Evolutionary conservation across 2,329 filamentous ascomycete genomes (phyloP).

Genomic region (Diaporthe citri): DNA sequence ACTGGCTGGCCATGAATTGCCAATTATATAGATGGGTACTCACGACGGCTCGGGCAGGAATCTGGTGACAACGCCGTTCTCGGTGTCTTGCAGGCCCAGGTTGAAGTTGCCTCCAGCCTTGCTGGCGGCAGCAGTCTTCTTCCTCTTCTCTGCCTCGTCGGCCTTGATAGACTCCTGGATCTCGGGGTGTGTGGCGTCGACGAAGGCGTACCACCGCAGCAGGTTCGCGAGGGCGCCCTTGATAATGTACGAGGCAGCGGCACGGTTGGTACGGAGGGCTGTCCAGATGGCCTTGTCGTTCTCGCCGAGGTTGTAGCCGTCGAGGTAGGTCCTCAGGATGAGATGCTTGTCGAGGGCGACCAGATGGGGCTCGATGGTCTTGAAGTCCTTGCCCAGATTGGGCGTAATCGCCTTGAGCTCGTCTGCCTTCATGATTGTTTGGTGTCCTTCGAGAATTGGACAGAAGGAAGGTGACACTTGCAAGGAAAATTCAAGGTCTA

Average conservation of each 20-base stretch:
- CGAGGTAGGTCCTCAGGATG: constrained; percentile 86
- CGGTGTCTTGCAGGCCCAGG: constrained; percentile 85
- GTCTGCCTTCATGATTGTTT: constrained; percentile 66
- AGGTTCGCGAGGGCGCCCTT: constrained; percentile 83
- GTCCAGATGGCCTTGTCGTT: constrained; percentile 87
- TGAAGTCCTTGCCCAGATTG: constrained; percentile 78
- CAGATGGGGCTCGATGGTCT: constrained; percentile 81
- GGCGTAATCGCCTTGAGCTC: constrained; percentile 66
- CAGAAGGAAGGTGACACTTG: not conserved
- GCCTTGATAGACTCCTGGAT: constrained; percentile 78
- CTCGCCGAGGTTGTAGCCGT: constrained; percentile 82
- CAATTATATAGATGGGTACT: constrained; percentile 49
- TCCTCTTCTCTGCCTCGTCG: constrained; percentile 75
- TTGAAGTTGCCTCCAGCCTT: constrained; percentile 91
- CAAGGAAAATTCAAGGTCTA: no score
- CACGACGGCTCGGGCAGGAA: constrained; percentile 95
- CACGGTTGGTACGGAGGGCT: constrained; percentile 84
- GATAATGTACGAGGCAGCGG: constrained; percentile 84
- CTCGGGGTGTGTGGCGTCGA: constrained; percentile 86
- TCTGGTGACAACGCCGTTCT: constrained; percentile 89
- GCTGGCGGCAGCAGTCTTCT: constrained; percentile 76
- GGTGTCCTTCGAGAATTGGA: not conserved
- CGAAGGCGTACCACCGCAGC: constrained; percentile 86
- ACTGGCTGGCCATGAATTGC: no score
- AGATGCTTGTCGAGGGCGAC: constrained; percentile 88